These are phyloP conservation scores for Pichia membranifaciens DNA, from an alignment of 805 yeast species.

Conservation along the genomic window DNA sequence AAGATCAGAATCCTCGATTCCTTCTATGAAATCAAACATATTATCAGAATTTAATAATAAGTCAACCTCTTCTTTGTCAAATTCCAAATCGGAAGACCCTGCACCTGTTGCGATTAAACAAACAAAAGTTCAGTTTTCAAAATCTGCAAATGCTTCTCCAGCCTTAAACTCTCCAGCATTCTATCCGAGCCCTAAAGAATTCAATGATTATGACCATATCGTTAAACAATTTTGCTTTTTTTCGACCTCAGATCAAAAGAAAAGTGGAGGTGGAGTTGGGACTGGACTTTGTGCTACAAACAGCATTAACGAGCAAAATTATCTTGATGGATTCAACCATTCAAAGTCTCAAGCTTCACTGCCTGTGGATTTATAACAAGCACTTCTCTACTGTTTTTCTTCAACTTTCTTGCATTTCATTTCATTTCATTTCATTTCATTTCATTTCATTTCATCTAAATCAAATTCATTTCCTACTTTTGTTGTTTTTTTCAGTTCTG, in stretches of 20 bases:
- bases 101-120: neutral
- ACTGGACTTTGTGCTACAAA: neutral
- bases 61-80: neutral
- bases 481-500: too few relatives aligned
- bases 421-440: neutral
- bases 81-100: neutral
- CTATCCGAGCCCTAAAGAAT: slow-evolving; percentile 8
- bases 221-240: slow-evolving; percentile 11
- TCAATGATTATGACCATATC: slow-evolving; percentile 11
- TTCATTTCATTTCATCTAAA: neutral
- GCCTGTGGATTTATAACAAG: neutral
- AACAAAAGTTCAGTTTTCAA: slow-evolving; percentile 1
- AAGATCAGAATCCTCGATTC: slow-evolving; percentile 28
- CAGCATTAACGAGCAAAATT: neutral
- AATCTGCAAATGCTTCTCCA: slow-evolving; percentile 11
- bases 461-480: too few relatives aligned
- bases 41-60: neutral
- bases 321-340: neutral
- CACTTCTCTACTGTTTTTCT: neutral
- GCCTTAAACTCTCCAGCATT: slow-evolving; percentile 13
- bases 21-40: slow-evolving; percentile 11
- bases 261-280: neutral
- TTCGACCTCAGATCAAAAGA: neutral
- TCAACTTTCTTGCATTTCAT: neutral
- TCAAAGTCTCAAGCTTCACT: slow-evolving; percentile 3